phyloP scores from a whole-genome alignment of 2,329 filamentous ascomycete genomes.

The Alternaria sp. region DNA sequence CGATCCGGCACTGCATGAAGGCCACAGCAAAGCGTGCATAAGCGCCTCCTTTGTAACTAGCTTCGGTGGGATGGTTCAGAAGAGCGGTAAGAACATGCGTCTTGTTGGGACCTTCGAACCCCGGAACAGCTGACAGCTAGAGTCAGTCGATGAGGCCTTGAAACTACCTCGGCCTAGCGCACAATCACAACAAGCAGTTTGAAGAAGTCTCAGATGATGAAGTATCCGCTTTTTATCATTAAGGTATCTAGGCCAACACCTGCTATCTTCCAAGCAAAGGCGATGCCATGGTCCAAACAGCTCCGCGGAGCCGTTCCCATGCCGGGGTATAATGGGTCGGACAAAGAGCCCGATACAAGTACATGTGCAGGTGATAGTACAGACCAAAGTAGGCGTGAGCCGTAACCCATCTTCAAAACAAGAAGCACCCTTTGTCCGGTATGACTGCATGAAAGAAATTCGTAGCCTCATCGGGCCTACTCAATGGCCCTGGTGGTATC shows the following conservation, averaged over 20 bases:
- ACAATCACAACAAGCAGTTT: slow-evolving; percentile 15
- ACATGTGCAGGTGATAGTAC: slow-evolving; percentile 53
- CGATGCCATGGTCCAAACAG: slow-evolving; percentile 39
- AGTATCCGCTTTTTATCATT: slow-evolving; percentile 47
- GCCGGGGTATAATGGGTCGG: slow-evolving; percentile 47
- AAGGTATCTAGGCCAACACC: slow-evolving; percentile 45
- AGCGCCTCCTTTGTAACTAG: slow-evolving; percentile 42
- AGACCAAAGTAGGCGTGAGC: slow-evolving; percentile 51
- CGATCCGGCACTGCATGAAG: slow-evolving; percentile 34
- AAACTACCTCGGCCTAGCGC: slow-evolving; percentile 17
- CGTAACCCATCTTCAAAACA: slow-evolving; percentile 44
- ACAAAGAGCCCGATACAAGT: slow-evolving; percentile 47
- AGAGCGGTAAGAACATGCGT: slow-evolving; percentile 50
- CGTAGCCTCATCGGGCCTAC: slow-evolving; percentile 51
- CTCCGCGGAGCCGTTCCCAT: slow-evolving; percentile 32
- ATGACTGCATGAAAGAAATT: slow-evolving; percentile 45
- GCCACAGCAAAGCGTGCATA: slow-evolving; percentile 48
- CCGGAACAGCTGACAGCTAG: slow-evolving; percentile 28
- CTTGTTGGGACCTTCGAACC: slow-evolving; percentile 41
- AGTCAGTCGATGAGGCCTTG: slow-evolving; percentile 16
- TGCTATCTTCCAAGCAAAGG: slow-evolving; percentile 37
- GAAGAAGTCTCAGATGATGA: slow-evolving; percentile 10
- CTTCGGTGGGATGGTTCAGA: slow-evolving; percentile 45
- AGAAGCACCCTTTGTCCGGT: slow-evolving; percentile 39
- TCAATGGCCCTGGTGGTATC: slow-evolving; percentile 45